Evolutionary conservation across 108 stramenopile genomes (phyloP).

Genomic region (Cyclotella cryptica): DNA sequence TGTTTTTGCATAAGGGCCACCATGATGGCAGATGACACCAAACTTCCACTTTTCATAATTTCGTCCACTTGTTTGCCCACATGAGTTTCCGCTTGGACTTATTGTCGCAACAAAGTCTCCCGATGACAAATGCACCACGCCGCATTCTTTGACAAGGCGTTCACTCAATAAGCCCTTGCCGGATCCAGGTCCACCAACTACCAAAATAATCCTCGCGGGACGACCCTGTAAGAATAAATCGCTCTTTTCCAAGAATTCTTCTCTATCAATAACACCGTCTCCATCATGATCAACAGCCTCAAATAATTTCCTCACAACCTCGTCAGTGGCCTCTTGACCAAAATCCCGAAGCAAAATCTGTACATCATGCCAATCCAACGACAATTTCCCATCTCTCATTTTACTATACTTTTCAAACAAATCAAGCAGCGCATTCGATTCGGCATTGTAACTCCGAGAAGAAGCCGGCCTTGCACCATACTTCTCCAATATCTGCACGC

Average conservation of each 20-base stretch:
- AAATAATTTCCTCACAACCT: slow-evolving; percentile 63
- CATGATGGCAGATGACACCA: slow-evolving; percentile 85
- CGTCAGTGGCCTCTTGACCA: slow-evolving; percentile 67
- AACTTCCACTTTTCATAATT: slow-evolving; percentile 89
- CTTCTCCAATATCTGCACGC: slow-evolving; percentile 20
- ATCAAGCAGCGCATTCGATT: slow-evolving; percentile 63
- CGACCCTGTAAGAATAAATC: slow-evolving; percentile 69
- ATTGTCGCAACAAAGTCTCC: slow-evolving; percentile 96
- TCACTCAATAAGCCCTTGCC: slow-evolving; percentile 93
- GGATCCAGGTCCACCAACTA: slow-evolving; percentile 95
- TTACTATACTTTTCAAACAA: slow-evolving; percentile 69
- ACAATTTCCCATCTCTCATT: slow-evolving; percentile 39
- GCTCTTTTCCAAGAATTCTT: slow-evolving; percentile 67
- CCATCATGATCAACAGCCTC: slow-evolving; percentile 62
- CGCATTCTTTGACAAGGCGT: slow-evolving; percentile 80
- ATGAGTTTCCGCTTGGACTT: slow-evolving; percentile 80
- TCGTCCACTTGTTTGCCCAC: slow-evolving; percentile 87
- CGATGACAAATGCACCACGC: slow-evolving; percentile 92
- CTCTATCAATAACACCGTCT: slow-evolving; percentile 62
- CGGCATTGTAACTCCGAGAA: neutral
- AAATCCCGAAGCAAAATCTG: slow-evolving; percentile 56
- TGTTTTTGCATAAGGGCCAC: slow-evolving; percentile 80
- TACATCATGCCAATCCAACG: slow-evolving; percentile 67
- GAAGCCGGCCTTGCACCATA: slow-evolving; percentile 38
- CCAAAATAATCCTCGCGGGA: slow-evolving; percentile 86